Percentiles rank a stretch among this genome's conserved stretches.
These are phyloP conservation scores for Dactylellina leptospora DNA, from an alignment of 2,329 filamentous ascomycete genomes.

Conservation along the genomic window DNA sequence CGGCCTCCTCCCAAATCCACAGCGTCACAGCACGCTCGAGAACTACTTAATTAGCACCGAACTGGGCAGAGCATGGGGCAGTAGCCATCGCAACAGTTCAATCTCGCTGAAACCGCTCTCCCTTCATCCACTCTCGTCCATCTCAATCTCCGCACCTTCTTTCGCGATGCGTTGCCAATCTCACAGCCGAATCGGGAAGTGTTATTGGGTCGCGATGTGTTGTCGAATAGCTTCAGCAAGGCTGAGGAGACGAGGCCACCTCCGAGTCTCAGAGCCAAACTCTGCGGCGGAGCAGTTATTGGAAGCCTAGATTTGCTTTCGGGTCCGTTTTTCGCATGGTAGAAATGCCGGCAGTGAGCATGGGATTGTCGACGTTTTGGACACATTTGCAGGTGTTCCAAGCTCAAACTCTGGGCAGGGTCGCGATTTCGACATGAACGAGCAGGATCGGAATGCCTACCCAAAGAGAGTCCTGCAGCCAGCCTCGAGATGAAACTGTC, in stretches of 20 bases:
- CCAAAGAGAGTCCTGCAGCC: too few species aligned
- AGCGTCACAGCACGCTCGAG: background rate
- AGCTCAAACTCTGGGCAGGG: too few species aligned
- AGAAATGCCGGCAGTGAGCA: too few species aligned
- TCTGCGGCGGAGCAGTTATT: too few species aligned
- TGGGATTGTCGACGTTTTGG: too few species aligned
- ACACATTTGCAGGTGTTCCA: too few species aligned
- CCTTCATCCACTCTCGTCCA: conserved; percentile 10
- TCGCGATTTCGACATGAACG: too few species aligned
- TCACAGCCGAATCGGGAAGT: conserved; percentile 20
- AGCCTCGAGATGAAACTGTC: too few species aligned
- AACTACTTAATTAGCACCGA: background rate
- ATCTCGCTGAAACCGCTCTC: conserved; percentile 37
- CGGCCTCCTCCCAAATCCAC: conserved; percentile 33
- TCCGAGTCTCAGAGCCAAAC: background rate
- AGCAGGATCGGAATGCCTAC: too few species aligned
- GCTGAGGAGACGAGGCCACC: background rate
- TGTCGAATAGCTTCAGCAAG: background rate
- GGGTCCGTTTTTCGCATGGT: too few species aligned
- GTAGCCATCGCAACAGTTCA: conserved; percentile 52
- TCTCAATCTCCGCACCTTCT: conserved; percentile 2
- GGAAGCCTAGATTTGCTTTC: too few species aligned
- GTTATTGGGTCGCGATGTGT: conserved; percentile 3
- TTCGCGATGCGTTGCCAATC: conserved; percentile 5
- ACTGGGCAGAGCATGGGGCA: conserved; percentile 20